A percentile compares a stretch with the other conserved stretches of the same genome.
Evolutionary conservation across 805 yeast species (phyloP).

Genomic region (Candida corydali): DNA sequence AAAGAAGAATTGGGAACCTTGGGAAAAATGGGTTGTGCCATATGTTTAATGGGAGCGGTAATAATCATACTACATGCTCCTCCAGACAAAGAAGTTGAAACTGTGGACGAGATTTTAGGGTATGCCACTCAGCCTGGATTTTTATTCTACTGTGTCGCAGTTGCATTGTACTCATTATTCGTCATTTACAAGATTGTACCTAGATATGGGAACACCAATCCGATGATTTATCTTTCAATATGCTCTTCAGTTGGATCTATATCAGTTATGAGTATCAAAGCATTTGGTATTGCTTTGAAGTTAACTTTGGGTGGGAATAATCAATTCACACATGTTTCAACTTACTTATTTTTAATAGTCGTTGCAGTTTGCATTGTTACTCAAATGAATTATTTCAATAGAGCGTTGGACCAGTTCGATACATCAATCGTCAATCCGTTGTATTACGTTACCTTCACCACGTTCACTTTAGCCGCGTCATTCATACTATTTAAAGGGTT

Average conservation of each 20-base stretch:
- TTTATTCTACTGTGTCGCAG: constrained; percentile 58
- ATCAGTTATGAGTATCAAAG: constrained; percentile 88
- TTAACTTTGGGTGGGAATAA: constrained; percentile 80
- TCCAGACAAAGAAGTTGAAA: constrained; percentile 82
- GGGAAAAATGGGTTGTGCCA: constrained; percentile 92
- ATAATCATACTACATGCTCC: constrained; percentile 91
- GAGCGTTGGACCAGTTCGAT: constrained; percentile 89
- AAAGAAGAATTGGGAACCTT: constrained; percentile 83
- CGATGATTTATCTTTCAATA: constrained; percentile 84
- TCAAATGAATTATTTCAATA: constrained; percentile 92
- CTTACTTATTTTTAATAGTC: constrained; percentile 74
- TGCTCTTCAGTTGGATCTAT: constrained; percentile 89
- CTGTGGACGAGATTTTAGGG: constrained; percentile 80
- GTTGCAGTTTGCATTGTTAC: constrained; percentile 80
- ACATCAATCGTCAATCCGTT: constrained; percentile 89
- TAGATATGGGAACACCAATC: constrained; percentile 70
- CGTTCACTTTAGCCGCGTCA: constrained; percentile 81
- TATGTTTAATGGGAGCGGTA: constrained; percentile 82
- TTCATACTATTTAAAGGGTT: constrained; percentile 83
- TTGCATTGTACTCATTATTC: constrained; percentile 63
- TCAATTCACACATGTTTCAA: constrained; percentile 80
- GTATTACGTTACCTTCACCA: constrained; percentile 87
- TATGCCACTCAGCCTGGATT: constrained; percentile 81
- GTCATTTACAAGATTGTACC: constrained; percentile 87
- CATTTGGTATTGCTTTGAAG: constrained; percentile 88